A percentile compares a stretch with the other conserved stretches of the same genome.
Conservation (phyloP, 768 basidiomycete species). For the Tylopilus subfusipes region DNA sequence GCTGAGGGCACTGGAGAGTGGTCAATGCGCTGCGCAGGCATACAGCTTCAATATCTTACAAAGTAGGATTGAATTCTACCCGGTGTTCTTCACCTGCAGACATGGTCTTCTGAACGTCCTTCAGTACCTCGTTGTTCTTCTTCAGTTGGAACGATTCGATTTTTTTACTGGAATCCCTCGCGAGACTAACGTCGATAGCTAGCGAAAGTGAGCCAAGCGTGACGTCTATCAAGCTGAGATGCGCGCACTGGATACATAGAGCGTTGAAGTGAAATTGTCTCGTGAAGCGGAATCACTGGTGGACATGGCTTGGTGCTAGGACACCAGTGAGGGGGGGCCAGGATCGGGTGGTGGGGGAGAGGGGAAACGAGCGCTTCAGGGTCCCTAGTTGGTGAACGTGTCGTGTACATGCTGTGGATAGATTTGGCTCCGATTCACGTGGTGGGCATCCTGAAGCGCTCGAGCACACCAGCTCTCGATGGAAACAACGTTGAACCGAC, state of each 20-base stretch:
- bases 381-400: neutral
- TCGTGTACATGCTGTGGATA: neutral
- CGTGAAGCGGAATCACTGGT: neutral
- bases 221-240: neutral
- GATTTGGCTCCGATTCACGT: neutral
- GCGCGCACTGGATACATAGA: constrained; percentile 5
- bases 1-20: neutral
- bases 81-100: neutral
- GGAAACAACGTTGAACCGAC: no score
- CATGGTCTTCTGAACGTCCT: neutral
- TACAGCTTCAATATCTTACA: constrained; percentile 2
- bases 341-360: neutral
- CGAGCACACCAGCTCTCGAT: neutral
- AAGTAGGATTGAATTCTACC: neutral
- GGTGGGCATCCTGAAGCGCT: neutral
- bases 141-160: constrained; percentile 1
- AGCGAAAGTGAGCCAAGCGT: neutral
- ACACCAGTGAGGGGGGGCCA: neutral
- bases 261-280: neutral
- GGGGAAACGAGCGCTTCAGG: neutral
- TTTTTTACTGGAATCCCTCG: constrained; percentile 3
- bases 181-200: constrained; percentile 7
- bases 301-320: constrained; percentile 1
- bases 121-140: neutral
- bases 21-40: neutral